phyloP scores from a whole-genome alignment of 768 basidiomycete genomes.

The Termitomyces sp. region DNA sequence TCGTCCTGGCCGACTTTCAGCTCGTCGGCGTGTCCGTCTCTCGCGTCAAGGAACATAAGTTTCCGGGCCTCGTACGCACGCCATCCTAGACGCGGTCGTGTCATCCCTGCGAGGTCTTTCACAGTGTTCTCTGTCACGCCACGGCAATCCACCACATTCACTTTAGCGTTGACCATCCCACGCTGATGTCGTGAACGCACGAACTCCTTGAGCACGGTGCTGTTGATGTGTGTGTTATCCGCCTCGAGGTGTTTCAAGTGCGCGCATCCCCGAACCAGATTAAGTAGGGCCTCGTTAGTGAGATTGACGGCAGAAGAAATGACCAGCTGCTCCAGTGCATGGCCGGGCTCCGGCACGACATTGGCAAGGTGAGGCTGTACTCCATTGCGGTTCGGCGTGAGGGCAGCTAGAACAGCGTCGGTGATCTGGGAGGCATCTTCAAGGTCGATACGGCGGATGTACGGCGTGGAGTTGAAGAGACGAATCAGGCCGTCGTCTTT shows the following conservation, averaged over 20 bases:
- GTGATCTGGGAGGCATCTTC: conserved; percentile 77
- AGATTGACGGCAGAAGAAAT: conserved; percentile 66
- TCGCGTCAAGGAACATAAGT: conserved; percentile 65
- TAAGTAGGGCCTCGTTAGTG: conserved; percentile 57
- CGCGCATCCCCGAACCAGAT: conserved; percentile 61
- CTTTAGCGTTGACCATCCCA: conserved; percentile 42
- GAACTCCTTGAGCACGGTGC: conserved; percentile 62
- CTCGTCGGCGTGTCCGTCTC: conserved; percentile 60
- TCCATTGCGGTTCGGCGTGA: conserved; percentile 46
- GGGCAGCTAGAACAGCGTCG: conserved; percentile 60
- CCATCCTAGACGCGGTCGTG: conserved; percentile 72
- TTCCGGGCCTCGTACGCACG: conserved; percentile 69
- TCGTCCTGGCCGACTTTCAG: conserved; percentile 75
- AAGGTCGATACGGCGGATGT: conserved; percentile 76
- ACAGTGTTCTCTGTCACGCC: conserved; percentile 57
- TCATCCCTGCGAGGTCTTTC: conserved; percentile 54
- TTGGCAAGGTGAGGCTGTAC: neutral
- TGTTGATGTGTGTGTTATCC: conserved; percentile 74
- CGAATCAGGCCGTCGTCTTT: conserved; percentile 71
- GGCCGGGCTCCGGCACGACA: conserved; percentile 46
- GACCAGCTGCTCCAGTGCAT: conserved; percentile 66
- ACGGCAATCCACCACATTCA: conserved; percentile 77
- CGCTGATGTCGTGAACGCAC: conserved; percentile 51
- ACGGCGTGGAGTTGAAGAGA: conserved; percentile 65
- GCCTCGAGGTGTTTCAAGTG: conserved; percentile 66